Evolutionary conservation across 2,329 filamentous ascomycete genomes (phyloP), one percentile per base, ranked within the genome.

Genomic region (Fusarium sp.): DNA sequence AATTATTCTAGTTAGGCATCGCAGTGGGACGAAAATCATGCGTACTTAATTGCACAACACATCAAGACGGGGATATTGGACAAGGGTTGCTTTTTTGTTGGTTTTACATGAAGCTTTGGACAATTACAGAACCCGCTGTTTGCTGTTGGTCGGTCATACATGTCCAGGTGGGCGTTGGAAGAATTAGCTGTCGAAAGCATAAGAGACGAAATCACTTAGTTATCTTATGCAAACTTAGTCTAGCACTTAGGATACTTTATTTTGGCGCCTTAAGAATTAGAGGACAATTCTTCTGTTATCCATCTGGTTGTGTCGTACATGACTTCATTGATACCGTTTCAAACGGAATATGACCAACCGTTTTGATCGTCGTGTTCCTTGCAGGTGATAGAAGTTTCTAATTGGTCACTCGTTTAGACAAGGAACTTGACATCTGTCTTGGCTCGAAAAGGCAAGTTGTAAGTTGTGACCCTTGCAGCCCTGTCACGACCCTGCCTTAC

Each of bases 281-380:
- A 32, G 30, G 13, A 32, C 16, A 32, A 32, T 2, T 32, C 30
- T 32, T 32, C 13, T 7, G 7, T 30, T 13, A 30, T 13, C 7
- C 15, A 30, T 7, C 29, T 30, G 13, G 29, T 15, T 29, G 22
- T 24, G 22, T 24, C 22, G 22, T 24, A 24, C 22, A 24, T 24
- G 22, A 24, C 22, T 24, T 24, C 22, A 24, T 24, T 25, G 24
- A 25, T 25, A 54, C 67, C 47, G 67, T 67, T 63, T 58, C 48
- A 27, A 24, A 66, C 55, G 55, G 63, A 9, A 4, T 2, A 30
- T 18, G 16, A 18, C 20, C 8, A 53, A 62, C 62, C 55, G 62
- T 66, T 66, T 64, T 22, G 13, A 38, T 55, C 24, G 27, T 40
- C 49, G 43, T 62, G 32, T 67, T 64, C 67, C 67, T 56, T 70